A percentile compares a stretch with the other conserved stretches of the same genome.
Conservation (phyloP, 306 rosid genomes). For the Vicia faba region DNA sequence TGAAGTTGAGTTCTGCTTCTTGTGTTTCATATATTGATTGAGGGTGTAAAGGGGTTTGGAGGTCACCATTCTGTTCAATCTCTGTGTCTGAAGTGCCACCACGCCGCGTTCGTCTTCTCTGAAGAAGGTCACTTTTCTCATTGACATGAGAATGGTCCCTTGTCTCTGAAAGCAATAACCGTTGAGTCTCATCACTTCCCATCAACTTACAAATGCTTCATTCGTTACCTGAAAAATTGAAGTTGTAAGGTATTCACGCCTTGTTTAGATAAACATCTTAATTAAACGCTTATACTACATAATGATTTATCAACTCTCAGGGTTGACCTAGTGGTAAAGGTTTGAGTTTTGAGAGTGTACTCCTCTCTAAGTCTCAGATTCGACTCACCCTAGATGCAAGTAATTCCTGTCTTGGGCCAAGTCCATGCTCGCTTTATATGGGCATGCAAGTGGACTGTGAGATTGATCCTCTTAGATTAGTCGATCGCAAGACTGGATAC, state of each 20-base stretch:
- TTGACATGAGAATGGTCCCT: conserved; percentile 40
- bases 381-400: too few relatives aligned
- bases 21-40: conserved; percentile 26
- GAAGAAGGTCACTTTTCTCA: conserved; percentile 55
- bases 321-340: too few relatives aligned
- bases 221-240: conserved; percentile 31
- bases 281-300: too few relatives aligned
- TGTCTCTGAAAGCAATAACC: conserved; percentile 54
- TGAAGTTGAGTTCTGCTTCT: conserved; percentile 50
- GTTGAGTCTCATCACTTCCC: conserved; percentile 55
- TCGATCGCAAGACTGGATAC: too few relatives aligned
- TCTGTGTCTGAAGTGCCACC: conserved; percentile 31
- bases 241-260: not conserved
- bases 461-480: too few relatives aligned
- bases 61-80: conserved; percentile 34
- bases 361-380: too few relatives aligned
- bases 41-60: conserved; percentile 6
- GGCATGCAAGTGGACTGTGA: too few relatives aligned
- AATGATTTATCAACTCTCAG: too few relatives aligned
- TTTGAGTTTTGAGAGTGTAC: too few relatives aligned
- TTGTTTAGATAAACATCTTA: too few relatives aligned
- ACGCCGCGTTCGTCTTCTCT: conserved; percentile 44
- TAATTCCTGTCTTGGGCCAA: too few relatives aligned
- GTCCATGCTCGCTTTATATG: too few relatives aligned
- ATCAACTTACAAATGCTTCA: conserved; percentile 43